These are phyloP conservation scores for Buxus sempervirens DNA, from an alignment of 164 flowering plant genomes.

Conservation along the genomic window DNA sequence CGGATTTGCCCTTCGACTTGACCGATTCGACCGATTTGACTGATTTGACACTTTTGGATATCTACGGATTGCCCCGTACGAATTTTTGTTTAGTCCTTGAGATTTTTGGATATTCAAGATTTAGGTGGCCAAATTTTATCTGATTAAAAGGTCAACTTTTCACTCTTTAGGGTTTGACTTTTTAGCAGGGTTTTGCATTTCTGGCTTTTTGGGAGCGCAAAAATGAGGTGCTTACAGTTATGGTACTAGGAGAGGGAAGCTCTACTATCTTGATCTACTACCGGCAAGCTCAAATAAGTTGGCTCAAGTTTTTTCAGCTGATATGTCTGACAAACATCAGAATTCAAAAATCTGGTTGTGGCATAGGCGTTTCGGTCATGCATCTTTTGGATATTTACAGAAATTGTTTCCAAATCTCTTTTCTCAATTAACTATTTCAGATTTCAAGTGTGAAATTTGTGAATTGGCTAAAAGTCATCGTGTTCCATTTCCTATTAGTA, in stretches of 20 bases:
- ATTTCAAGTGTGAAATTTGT: conserved; percentile 1
- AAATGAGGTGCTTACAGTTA: no score
- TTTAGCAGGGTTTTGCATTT: no score
- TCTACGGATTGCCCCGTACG: no score
- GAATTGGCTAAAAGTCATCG: neutral
- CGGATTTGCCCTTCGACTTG: no score
- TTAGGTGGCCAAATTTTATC: no score
- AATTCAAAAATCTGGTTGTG: neutral
- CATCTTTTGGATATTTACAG: neutral
- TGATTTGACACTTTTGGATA: no score
- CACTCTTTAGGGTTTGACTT: no score
- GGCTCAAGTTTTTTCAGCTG: neutral
- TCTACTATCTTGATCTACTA: neutral
- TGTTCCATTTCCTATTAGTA: neutral
- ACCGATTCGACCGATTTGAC: no score
- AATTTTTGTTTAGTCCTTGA: no score
- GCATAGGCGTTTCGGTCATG: neutral
- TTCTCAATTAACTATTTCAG: neutral
- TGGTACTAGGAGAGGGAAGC: conserved; percentile 21
- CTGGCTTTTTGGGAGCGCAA: no score
- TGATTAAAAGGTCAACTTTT: no score
- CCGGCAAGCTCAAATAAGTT: neutral
- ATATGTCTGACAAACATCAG: neutral
- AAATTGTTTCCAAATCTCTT: neutral
- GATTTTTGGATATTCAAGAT: no score